Evolutionary conservation across 2,329 filamentous ascomycete genomes (phyloP), one percentile per base, ranked within the genome.

Genomic region (Podosphaera xanthii): DNA sequence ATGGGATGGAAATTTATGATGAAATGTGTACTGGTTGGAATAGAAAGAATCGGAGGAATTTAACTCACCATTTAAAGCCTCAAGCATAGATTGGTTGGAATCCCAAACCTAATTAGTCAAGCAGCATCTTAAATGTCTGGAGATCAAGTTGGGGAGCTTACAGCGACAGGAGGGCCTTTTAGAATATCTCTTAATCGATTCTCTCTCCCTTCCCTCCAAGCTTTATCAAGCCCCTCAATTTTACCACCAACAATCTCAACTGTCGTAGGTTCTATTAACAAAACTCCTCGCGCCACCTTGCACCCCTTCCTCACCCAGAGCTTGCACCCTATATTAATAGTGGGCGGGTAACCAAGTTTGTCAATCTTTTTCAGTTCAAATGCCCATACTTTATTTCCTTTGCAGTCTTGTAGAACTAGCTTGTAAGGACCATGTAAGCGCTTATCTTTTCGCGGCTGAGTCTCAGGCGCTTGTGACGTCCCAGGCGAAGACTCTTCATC

Each of bases 241-340:
- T 87, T 94, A 0, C 92, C 92, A 1, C 92, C 92, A n/a, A 96
- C 71, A 1, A 94, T 68, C n/a, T 79, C 76, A 59, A 81, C 83
- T 60, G 71, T 81, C 1, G 72, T 73, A 1, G 87, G 82, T 62
- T 88, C 83, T 30, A 98, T 73, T 70, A 97, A 72, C n/a, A 94
- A 67, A 57, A 86, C 78, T 0, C 89, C 92, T 59, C 91, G 77
- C 4, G 86, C 80, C 2, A 94, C 80, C 4, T 81, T 75, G 2
- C 77, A 79, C 76, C 62, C 81, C 75, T 75, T 81, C 57, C 75
- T 81, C 56, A 98, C 70, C 48, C 95, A 65, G 33, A 96, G 67
- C 72, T 98, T 98, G 64, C 83, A 78, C 1, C 92, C 92, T 61
- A 97, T 90, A 55, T 75, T 76, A 71, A 83, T 82, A 4, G 76